A percentile compares a stretch with the other conserved stretches of the same genome.
Evolutionary conservation across 352 stramenopile genomes (phyloP).

Genomic region (Thraustotheca clavata): DNA sequence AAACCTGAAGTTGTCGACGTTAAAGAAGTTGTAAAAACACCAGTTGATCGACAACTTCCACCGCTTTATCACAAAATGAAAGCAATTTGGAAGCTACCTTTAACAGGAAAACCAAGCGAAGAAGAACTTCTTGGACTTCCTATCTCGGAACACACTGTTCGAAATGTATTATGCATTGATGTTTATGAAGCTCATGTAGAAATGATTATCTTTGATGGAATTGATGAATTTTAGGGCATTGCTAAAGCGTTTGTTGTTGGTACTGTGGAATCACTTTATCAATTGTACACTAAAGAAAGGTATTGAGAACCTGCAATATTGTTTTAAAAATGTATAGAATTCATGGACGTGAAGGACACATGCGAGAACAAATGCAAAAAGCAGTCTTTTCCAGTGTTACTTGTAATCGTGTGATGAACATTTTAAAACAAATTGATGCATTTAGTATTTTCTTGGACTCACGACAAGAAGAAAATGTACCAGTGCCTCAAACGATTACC

Average conservation of each 20-base stretch:
- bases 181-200: constrained; percentile 17
- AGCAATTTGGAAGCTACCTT: not conserved
- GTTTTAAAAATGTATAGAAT: not conserved
- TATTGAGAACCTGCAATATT: not conserved
- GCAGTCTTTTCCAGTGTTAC: constrained; percentile 14
- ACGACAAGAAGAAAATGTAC: not conserved
- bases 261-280: constrained; percentile 16
- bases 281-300: constrained; percentile 21
- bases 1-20: not conserved
- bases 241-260: not conserved
- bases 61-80: constrained; percentile 12
- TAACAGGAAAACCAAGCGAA: not conserved
- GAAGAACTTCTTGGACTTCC: constrained; percentile 10
- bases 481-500: too few relatives aligned
- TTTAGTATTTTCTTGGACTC: constrained; percentile 18
- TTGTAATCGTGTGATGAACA: constrained; percentile 5
- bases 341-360: constrained; percentile 22
- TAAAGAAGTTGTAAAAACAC: not conserved
- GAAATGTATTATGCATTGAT: constrained; percentile 19
- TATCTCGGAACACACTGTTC: not conserved
- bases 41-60: constrained; percentile 5
- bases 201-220: not conserved
- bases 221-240: constrained; percentile 5
- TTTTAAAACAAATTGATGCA: constrained; percentile 20
- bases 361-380: constrained; percentile 16